These are phyloP conservation scores for Fomitopsis palustris DNA, from an alignment of 1,284 basidiomycete genomes.

Conservation along the genomic window DNA sequence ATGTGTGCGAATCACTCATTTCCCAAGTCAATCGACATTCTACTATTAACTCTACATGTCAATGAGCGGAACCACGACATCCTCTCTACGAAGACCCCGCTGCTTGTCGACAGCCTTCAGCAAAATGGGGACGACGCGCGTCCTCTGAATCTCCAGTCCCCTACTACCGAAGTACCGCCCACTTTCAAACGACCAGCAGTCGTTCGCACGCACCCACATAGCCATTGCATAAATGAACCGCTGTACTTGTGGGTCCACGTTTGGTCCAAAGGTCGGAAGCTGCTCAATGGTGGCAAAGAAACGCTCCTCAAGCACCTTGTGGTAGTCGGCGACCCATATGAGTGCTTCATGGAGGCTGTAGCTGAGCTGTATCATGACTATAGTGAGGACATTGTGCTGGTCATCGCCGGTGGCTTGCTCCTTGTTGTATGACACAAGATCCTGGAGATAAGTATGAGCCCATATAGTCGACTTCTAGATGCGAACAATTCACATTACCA, in stretches of 20 bases:
- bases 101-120: constrained; percentile 4
- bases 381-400: constrained; percentile 16
- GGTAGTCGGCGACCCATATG: constrained; percentile 27
- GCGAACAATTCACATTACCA: constrained; percentile 26
- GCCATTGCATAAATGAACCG: constrained; percentile 25
- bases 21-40: too few species aligned
- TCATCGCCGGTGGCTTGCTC: constrained; percentile 23
- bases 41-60: too few species aligned
- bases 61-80: neutral
- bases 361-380: constrained; percentile 9
- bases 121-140: constrained; percentile 8
- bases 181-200: constrained; percentile 35
- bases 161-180: constrained; percentile 33
- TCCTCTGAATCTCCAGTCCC: constrained; percentile 22
- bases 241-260: constrained; percentile 25
- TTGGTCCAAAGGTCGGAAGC: constrained; percentile 15
- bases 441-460: constrained; percentile 16
- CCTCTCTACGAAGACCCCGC: neutral
- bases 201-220: constrained; percentile 26
- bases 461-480: constrained; percentile 15
- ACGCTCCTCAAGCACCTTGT: constrained; percentile 20
- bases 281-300: constrained; percentile 23
- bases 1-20: too few species aligned
- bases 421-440: constrained; percentile 24
- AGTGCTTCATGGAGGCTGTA: constrained; percentile 30